phyloP scores from a whole-genome alignment of 2,329 filamentous ascomycete genomes.

The Tolypocladium album region DNA sequence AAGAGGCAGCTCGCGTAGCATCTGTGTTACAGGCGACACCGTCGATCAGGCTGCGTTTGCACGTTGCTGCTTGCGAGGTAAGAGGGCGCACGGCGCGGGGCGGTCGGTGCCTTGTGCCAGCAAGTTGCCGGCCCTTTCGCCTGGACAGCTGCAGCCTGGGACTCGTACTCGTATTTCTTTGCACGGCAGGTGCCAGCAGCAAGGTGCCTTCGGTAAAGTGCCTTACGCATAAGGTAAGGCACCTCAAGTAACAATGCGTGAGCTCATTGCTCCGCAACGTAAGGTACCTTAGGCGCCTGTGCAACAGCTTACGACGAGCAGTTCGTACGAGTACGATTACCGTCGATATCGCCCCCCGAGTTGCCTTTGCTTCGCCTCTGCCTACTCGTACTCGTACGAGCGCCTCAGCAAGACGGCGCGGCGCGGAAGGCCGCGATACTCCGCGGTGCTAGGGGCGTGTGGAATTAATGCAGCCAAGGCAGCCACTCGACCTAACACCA shows the following conservation, averaged over 20 bases:
- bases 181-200: not conserved
- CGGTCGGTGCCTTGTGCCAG: not conserved
- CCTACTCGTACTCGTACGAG: too few species aligned
- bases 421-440: not conserved
- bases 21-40: not conserved
- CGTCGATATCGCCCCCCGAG: not conserved
- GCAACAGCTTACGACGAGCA: not conserved
- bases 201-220: too few species aligned
- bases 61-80: not conserved
- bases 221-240: too few species aligned
- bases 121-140: not conserved
- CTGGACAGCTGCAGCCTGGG: not conserved
- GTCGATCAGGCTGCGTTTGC: not conserved
- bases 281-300: too few species aligned
- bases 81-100: not conserved
- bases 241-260: too few species aligned
- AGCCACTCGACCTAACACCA: constrained; percentile 1
- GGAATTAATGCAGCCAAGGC: constrained; percentile 3
- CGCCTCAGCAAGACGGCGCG: not conserved
- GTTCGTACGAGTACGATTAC: not conserved
- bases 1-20: not conserved
- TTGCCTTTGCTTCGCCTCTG: not conserved
- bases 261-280: too few species aligned
- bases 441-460: not conserved
- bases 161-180: not conserved